Base-by-base conservation (phyloP, 2,329 filamentous ascomycete genomes). In the Ophiostoma pallidulum region DNA sequence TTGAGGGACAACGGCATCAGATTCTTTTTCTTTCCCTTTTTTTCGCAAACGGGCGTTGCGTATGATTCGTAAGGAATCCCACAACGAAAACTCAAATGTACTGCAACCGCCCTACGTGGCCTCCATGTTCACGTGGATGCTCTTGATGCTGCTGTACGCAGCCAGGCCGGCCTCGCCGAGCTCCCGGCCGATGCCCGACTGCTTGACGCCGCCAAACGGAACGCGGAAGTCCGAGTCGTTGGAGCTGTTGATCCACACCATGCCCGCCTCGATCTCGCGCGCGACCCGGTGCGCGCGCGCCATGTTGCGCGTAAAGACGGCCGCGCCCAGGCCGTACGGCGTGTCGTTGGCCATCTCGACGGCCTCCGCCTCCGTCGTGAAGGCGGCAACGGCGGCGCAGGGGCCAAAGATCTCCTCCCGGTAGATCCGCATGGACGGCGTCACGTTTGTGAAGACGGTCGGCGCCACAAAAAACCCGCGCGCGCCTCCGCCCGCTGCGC, bases 391-490 rank as follows among this genome's bases (percentile, higher is more conserved):
- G 8, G 71, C 72, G 2, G 76, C 73, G 48, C 80, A 76, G 2
- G 77, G 77, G 0, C 77, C 77, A 52, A 80, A 80, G 28, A 80
- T 69, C 51, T 80, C 75, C 57, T 80, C 75, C 36, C 59, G 59
- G 51, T 62, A 65, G 47, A 69, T 64, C 14, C 12, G 24, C 52
- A 54, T 54, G 12, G 41, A 14, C 18, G 45, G 19, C 31, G 29
- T 43, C 8, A 56, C 54, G 13, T 54, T 22, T 3, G 51, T 52
- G 18, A 56, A 55, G 10, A 57, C 48, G 1, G 54, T 56, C 8
- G 55, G 55, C 18, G 43, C 49, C 6, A 57, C 39, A 14, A 47
- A 57, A 47, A 57, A n/a, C 56, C 56, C 24, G 43, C 50, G 19
- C 43, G n/a, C n/a, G n/a, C n/a, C n/a, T n/a, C n/a, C n/a, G n/a